Base-by-base conservation (phyloP, 352 stramenopile species). In the Globisporangium alternatum region DNA sequence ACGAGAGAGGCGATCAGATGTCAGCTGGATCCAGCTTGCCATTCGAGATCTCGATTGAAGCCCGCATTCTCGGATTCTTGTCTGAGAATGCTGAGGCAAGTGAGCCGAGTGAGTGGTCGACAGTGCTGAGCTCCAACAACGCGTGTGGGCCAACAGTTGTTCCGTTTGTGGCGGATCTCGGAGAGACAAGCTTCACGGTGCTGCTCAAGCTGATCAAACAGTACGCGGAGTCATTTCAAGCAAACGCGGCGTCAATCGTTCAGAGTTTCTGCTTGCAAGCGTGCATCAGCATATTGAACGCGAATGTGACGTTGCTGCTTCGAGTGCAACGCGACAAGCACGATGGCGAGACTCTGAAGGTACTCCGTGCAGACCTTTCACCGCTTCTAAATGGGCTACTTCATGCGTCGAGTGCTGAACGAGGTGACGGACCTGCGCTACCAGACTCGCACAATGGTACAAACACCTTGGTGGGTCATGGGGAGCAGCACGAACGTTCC, bases 81-180 rank as follows among this genome's bases (percentile, higher is more conserved):
- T 78, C 77, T 17, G 76, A 71, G 55, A 81, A 77, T 66, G 68
- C 73, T n/a, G 59, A 75, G 19, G 56, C 64, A n/a, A 77, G 59
- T 30, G 64, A 72, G 4, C 63, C 51, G 6, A 68, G 35, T 15
- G 56, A 70, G 8, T 72, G 56, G 49, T 13, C 31, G 9, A 44
- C 19, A 39, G 15, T 65, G 15, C 4, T 64, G 15, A 48, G 41
- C 9, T 41, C 30, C 15, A 60, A 10, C 6, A 2, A 25, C 12
- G 41, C 48, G n/a, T 44, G 45, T 2, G 43, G 25, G 12, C 28
- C 25, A 12, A 22, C 44, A 12, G 31, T 39, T n/a, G 57, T 84
- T 48, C 74, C 76, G 5, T 89, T 89, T 60, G 76, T 73, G 44
- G 57, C 81, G 2, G 80, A 87, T 57, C 31, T 83, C 5, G 53